Conservation (phyloP, 192 early-diverging fungal genomes). For the Backusella parvicylindrica region DNA sequence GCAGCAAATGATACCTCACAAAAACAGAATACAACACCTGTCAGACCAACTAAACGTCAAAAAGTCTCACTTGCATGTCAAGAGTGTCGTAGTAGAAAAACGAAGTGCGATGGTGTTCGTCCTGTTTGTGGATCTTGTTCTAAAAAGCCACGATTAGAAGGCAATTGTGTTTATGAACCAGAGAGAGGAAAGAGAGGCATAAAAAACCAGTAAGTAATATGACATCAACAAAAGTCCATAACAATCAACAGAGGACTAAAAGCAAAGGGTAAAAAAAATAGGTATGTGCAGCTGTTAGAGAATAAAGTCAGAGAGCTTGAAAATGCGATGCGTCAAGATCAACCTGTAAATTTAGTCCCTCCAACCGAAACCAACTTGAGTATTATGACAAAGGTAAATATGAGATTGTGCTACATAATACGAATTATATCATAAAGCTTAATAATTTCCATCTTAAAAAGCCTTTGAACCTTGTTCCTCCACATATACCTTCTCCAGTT, state of each 20-base stretch:
- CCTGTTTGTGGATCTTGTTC: conserved; percentile 11
- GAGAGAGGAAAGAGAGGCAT: conserved; percentile 8
- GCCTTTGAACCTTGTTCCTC: background rate
- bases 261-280: background rate
- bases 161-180: conserved; percentile 7
- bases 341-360: background rate
- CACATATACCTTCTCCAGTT: background rate
- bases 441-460: background rate
- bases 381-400: background rate
- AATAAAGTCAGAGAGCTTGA: conserved; percentile 8
- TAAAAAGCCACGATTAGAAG: conserved; percentile 6
- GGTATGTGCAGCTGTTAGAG: conserved; percentile 5
- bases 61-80: conserved; percentile 13
- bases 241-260: background rate
- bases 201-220: conserved; percentile 5
- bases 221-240: background rate
- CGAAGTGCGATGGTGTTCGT: conserved; percentile 11
- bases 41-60: conserved; percentile 10
- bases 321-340: conserved; percentile 1
- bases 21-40: background rate
- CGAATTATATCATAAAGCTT: background rate
- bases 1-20: background rate
- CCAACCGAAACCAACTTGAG: conserved; percentile 2
- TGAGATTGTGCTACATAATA: background rate
- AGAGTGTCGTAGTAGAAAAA: conserved; percentile 6